A percentile compares a stretch with the other conserved stretches of the same genome.
Evolutionary conservation across 345 rosid species (phyloP).

Genomic region (Raphanus sativus): DNA sequence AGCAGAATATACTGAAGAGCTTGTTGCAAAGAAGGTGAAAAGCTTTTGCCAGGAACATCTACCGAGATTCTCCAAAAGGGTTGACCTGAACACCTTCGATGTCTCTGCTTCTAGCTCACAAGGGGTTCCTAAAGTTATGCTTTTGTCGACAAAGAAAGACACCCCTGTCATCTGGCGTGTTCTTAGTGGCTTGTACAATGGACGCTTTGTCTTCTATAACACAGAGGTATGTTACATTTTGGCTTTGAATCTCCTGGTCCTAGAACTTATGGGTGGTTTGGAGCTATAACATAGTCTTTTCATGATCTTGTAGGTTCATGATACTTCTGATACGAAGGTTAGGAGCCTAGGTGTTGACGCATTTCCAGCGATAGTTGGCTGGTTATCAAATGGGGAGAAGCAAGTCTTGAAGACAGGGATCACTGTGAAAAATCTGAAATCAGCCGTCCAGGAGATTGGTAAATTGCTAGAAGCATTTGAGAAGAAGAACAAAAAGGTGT

Average conservation of each 20-base stretch:
- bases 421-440: conserved; percentile 69
- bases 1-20: conserved; percentile 71
- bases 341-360: conserved; percentile 66
- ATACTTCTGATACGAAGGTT: conserved; percentile 51
- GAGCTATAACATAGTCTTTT: not conserved
- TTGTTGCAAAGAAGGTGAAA: conserved; percentile 55
- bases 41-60: conserved; percentile 74
- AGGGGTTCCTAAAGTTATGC: conserved; percentile 59
- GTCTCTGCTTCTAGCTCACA: conserved; percentile 37
- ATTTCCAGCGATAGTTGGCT: conserved; percentile 86
- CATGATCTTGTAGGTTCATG: conserved; percentile 55
- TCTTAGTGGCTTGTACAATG: conserved; percentile 75
- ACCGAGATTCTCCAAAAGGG: conserved; percentile 68
- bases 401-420: conserved; percentile 64
- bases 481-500: conserved; percentile 66
- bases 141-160: conserved; percentile 79
- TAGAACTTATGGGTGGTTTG: not conserved
- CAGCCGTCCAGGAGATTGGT: conserved; percentile 69
- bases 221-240: conserved; percentile 53
- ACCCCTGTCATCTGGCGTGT: conserved; percentile 88
- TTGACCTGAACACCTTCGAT: conserved; percentile 50
- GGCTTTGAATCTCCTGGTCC: not conserved
- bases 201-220: conserved; percentile 60
- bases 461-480: conserved; percentile 64
- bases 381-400: conserved; percentile 81